Conservation (phyloP, 208 protist genomes). For the Acanthamoeba rhysodes region DNA sequence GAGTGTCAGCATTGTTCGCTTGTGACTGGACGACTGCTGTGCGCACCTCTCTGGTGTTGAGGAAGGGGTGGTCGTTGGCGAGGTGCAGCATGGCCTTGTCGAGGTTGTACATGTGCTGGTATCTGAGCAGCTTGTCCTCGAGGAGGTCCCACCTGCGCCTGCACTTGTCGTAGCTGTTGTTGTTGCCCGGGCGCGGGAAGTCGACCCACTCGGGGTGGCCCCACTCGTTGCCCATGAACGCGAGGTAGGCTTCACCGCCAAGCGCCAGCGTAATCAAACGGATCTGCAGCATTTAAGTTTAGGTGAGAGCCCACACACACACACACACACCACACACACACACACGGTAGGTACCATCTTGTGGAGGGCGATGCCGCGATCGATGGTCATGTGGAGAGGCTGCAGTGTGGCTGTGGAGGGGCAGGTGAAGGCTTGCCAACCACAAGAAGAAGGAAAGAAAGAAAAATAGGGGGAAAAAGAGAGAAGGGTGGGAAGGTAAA, state of each 20-base stretch:
- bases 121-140: conserved; percentile 89
- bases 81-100: conserved; percentile 89
- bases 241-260: conserved; percentile 85
- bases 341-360: conserved; percentile 89
- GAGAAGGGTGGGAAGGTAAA: background rate
- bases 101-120: conserved; percentile 90
- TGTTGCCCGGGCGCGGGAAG: conserved; percentile 94
- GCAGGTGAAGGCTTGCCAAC: conserved; percentile 7
- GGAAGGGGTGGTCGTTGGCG: conserved; percentile 78
- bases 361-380: conserved; percentile 92
- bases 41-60: conserved; percentile 47
- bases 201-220: conserved; percentile 97
- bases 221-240: conserved; percentile 95
- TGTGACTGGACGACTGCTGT: too few species aligned
- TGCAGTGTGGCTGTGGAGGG: conserved; percentile 89
- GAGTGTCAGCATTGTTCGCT: too few species aligned
- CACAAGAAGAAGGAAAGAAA: background rate
- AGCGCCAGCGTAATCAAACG: conserved; percentile 50
- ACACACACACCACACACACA: background rate
- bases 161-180: conserved; percentile 89
- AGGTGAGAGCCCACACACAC: too few species aligned
- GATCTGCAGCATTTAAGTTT: background rate
- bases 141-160: conserved; percentile 92
- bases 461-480: background rate
- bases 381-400: conserved; percentile 81